A percentile compares a stretch with the other conserved stretches of the same genome.
These are phyloP conservation scores for Sporothrix variecibatus DNA, from an alignment of 2,329 filamentous ascomycete species.

Conservation along the genomic window DNA sequence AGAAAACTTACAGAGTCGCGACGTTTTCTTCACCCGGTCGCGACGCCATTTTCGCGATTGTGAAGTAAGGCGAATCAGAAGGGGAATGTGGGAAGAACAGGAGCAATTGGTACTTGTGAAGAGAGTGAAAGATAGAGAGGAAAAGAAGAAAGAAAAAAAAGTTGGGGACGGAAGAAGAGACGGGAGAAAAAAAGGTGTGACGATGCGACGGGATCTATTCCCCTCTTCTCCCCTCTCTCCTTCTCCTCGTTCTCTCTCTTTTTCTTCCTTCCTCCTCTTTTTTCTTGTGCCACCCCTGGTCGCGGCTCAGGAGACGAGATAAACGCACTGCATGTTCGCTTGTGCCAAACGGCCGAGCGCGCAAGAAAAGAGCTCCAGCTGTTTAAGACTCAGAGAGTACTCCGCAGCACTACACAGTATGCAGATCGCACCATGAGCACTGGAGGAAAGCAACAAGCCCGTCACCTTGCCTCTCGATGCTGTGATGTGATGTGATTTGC, in stretches of 20 bases:
- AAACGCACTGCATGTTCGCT: conserved; percentile 8
- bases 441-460: background rate
- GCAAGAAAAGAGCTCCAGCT: background rate
- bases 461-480: conserved; percentile 8
- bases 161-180: background rate
- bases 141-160: background rate
- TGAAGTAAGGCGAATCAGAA: too few species aligned
- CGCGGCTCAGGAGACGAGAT: conserved; percentile 16
- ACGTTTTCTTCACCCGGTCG: conserved; percentile 51
- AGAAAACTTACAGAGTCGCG: conserved; percentile 46
- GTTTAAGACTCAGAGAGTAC: too few species aligned
- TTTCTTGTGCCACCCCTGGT: background rate
- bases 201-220: background rate
- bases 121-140: background rate
- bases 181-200: conserved; percentile 11
- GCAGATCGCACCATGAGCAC: conserved; percentile 3
- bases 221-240: background rate
- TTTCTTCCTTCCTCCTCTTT: background rate
- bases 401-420: background rate
- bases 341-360: conserved; percentile 6
- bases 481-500: conserved; percentile 21
- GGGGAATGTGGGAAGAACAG: background rate
- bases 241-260: background rate
- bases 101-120: background rate
- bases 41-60: conserved; percentile 43